These are phyloP conservation scores for Talaromyces atroroseus DNA, from an alignment of 2,329 filamentous ascomycete genomes.

Conservation along the genomic window DNA sequence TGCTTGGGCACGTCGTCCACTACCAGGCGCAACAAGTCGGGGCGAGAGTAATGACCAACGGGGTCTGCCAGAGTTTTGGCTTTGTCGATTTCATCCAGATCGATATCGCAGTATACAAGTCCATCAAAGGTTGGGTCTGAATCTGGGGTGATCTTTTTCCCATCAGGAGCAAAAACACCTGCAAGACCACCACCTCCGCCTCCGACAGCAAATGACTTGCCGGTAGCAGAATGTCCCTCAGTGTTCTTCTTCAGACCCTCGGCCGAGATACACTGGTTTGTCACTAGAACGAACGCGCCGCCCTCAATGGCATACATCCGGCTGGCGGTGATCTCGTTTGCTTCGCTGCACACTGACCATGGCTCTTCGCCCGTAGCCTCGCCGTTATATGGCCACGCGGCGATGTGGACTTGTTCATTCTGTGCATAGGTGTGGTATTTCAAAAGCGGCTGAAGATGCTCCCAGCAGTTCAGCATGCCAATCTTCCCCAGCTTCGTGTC, in stretches of 20 bases:
- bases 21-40: slow-evolving; percentile 17
- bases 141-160: slow-evolving; percentile 32
- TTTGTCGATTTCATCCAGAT: slow-evolving; percentile 31
- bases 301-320: slow-evolving; percentile 43
- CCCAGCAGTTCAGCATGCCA: slow-evolving; percentile 53
- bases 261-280: slow-evolving; percentile 37
- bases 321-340: slow-evolving; percentile 18
- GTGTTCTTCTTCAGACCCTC: slow-evolving; percentile 38
- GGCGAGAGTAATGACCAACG: slow-evolving; percentile 20
- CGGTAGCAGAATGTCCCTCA: slow-evolving; percentile 18
- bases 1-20: slow-evolving; percentile 6
- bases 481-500: slow-evolving; percentile 47
- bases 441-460: slow-evolving; percentile 55
- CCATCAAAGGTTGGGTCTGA: slow-evolving; percentile 42
- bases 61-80: slow-evolving; percentile 16
- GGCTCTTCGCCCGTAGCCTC: slow-evolving; percentile 4
- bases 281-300: slow-evolving; percentile 37
- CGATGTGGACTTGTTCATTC: slow-evolving; percentile 50
- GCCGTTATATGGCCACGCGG: slow-evolving; percentile 44
- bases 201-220: slow-evolving; percentile 23
- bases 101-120: slow-evolving; percentile 48
- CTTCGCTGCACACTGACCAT: too few species aligned
- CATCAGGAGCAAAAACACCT: slow-evolving; percentile 50
- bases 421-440: slow-evolving; percentile 45
- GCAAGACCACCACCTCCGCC: slow-evolving; percentile 39